Evolutionary conservation across 495 filamentous ascomycete genomes (phyloP).

Genomic region (Parathielavia appendiculata): DNA sequence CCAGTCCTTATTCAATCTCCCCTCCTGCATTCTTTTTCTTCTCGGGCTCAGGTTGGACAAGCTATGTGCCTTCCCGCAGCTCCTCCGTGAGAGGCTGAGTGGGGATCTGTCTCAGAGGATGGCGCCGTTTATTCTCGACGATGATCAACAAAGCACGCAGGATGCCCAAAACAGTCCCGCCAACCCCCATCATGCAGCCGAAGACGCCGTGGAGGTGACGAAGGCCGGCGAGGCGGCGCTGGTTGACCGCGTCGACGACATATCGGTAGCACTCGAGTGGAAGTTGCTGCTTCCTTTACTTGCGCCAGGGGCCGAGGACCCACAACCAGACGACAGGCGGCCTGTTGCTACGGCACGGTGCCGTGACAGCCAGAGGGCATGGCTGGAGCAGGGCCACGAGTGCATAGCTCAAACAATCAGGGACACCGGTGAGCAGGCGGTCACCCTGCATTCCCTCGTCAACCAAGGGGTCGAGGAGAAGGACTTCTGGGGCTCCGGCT

Average conservation of each 20-base stretch:
- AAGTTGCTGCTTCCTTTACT: conserved; percentile 21
- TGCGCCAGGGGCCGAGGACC: background rate
- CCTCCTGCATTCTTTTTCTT: background rate
- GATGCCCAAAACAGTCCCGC: background rate
- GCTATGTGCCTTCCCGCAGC: background rate
- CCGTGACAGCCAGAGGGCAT: background rate
- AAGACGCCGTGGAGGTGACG: background rate
- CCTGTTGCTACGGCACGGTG: background rate
- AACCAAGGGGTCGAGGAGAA: conserved; percentile 14
- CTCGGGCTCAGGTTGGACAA: background rate
- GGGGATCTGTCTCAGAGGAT: background rate
- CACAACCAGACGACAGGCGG: conserved; percentile 1
- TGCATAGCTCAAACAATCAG: conserved; percentile 23
- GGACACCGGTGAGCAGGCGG: conserved; percentile 18
- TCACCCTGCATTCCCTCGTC: conserved; percentile 17
- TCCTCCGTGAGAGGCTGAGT: background rate
- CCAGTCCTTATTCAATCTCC: background rate
- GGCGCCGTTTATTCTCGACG: conserved; percentile 10
- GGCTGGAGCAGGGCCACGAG: conserved; percentile 14
- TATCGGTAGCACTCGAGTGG: conserved; percentile 16
- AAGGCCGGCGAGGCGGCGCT: background rate
- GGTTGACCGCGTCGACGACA: conserved; percentile 10
- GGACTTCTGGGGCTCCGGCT: conserved; percentile 27
- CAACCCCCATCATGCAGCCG: background rate
- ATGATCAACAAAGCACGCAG: conserved; percentile 4